Base-by-base conservation (phyloP, 768 basidiomycete genomes). In the Hirschioporus abietinus region DNA sequence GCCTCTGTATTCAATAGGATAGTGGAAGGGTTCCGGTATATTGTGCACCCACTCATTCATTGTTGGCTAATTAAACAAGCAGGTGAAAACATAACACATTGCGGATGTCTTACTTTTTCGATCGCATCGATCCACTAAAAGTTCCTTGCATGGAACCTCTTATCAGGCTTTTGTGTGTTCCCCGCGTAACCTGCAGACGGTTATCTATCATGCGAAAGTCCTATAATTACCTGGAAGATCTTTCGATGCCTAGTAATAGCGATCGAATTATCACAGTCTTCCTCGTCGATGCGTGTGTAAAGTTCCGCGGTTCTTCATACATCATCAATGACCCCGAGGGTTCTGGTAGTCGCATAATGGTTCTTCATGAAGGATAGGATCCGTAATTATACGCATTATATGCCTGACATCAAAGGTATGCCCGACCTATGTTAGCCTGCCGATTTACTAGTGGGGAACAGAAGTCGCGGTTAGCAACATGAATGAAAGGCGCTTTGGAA, bases 401-500 rank as follows among this genome's bases (percentile, higher is more conserved):
- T 52, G 12, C 42, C 12, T 5, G 42, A 15, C 42, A 52, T 20
- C 42, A 6, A 20, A 15, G 42, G 12, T 15, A 52, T 52, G 42
- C 12, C 15, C 42, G 42, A 52, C 42, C 42, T 52, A 52, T 52
- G 42, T 52, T 52, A 52, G 42, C 42, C 12, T 20, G 42, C 42
- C 42, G 42, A 52, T 52, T 52, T 20, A 3, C 42, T 15, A 20
- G 42, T 52, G 42, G 42, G 42, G 42, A 52, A 52, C 42, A 52
- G 42, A 52, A 52, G 42, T 52, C 4, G 1, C 15, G 20, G 15
- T 52, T 12, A 52, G 42, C 42, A 52, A 52, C 20, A 52, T 52
- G 42, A 52, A 52, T 52, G 42, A 52, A 52, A 52, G 42, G 42
- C 42, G 42, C 42, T 52, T 52, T 52, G 42, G 42, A 52, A 52